A percentile compares a stretch with the other conserved stretches of the same genome.
Conservation (phyloP, 192 early-diverging fungal genomes). For the Paraglomus occultum region DNA sequence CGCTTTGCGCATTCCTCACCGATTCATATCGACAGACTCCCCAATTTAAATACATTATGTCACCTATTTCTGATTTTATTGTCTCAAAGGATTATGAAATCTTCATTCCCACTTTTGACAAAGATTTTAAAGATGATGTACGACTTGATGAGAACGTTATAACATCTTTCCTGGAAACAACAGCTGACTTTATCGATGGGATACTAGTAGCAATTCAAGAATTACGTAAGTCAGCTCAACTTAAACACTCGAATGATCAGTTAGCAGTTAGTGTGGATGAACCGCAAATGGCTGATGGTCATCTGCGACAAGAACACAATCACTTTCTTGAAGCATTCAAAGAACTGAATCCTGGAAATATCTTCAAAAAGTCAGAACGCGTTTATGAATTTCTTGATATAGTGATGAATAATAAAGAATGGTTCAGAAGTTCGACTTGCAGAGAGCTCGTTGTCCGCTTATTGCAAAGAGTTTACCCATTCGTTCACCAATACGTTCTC, state of each 20-base stretch:
- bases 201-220: conserved; percentile 47
- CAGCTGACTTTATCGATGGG: conserved; percentile 41
- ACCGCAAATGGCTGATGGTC: conserved; percentile 48
- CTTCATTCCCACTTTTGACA: neutral
- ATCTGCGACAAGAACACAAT: conserved; percentile 46
- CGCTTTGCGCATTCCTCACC: conserved; percentile 31
- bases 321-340: conserved; percentile 31
- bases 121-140: conserved; percentile 12
- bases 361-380: neutral
- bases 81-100: conserved; percentile 19
- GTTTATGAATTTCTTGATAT: neutral
- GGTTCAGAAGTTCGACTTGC: neutral
- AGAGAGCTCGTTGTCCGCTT: conserved; percentile 36
- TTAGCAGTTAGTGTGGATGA: conserved; percentile 39
- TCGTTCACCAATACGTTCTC: conserved; percentile 63
- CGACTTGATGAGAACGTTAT: conserved; percentile 11
- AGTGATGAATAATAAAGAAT: neutral
- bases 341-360: conserved; percentile 36
- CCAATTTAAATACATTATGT: conserved; percentile 36
- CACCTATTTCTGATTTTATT: conserved; percentile 43
- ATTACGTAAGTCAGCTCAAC: conserved; percentile 26
- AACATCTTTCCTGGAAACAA: neutral
- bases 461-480: conserved; percentile 50
- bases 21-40: conserved; percentile 32
- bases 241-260: conserved; percentile 14